Evolutionary conservation across 2,329 filamentous ascomycete species (phyloP).

Genomic region (Cytospora piceicola): DNA sequence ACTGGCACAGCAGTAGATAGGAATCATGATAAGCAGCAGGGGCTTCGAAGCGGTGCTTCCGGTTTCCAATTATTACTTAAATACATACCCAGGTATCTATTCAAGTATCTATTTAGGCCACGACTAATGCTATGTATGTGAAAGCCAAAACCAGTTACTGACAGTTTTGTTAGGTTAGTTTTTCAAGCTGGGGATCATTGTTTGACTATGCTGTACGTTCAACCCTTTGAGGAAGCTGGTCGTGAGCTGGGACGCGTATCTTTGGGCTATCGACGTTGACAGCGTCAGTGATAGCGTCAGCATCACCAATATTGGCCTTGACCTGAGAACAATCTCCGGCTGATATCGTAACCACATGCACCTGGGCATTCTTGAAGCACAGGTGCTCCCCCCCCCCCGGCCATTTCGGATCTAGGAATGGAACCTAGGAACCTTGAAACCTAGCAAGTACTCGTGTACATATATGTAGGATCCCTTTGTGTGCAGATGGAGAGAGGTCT

Average conservation of each 20-base stretch:
- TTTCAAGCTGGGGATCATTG: background rate
- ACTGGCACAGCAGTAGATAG: too few relatives aligned
- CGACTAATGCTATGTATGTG: conserved; percentile 10
- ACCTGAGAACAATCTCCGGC: background rate
- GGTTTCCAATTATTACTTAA: background rate
- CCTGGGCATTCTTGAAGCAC: background rate
- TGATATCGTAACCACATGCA: background rate
- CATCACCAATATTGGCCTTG: background rate
- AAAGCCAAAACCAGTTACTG: background rate
- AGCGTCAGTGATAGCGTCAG: background rate
- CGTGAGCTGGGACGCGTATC: background rate
- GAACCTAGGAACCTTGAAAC: background rate
- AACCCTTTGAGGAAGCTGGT: background rate
- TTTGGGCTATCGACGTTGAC: background rate
- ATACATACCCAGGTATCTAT: too few relatives aligned
- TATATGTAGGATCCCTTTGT: background rate
- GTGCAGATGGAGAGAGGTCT: background rate
- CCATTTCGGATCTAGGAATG: too few relatives aligned
- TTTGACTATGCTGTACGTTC: background rate
- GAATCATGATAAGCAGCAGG: background rate
- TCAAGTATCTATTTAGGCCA: background rate
- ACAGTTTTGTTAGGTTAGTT: background rate
- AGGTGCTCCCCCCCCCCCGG: background rate
- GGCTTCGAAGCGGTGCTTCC: background rate
- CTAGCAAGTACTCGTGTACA: background rate